Percentiles rank a stretch among this genome's conserved stretches.
Evolutionary conservation across 768 basidiomycete species (phyloP).

Genomic region (Calvatia gigantea): DNA sequence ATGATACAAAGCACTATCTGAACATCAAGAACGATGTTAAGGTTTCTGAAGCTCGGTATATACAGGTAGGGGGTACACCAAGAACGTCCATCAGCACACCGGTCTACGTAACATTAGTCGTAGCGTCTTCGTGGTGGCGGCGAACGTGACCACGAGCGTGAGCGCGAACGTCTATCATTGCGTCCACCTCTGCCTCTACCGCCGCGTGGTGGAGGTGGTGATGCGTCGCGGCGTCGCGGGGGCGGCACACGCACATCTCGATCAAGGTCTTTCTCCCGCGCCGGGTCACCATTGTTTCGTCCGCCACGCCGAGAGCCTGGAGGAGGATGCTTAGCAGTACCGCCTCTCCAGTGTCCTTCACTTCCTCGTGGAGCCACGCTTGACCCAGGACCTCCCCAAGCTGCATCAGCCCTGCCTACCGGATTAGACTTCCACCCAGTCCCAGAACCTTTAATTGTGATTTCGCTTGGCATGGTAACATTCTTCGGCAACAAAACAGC

Average conservation of each 20-base stretch:
- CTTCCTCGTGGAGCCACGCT: constrained; percentile 35
- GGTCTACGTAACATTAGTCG: neutral
- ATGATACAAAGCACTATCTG: neutral
- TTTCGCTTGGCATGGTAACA: constrained; percentile 46
- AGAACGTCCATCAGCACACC: no score
- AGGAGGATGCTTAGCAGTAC: constrained; percentile 45
- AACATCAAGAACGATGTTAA: neutral
- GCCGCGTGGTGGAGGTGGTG: constrained; percentile 44
- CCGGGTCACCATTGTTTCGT: constrained; percentile 33
- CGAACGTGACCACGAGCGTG: constrained; percentile 39
- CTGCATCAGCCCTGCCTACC: constrained; percentile 15
- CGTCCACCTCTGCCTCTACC: constrained; percentile 34
- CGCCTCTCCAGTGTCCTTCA: constrained; percentile 76
- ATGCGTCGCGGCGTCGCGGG: constrained; percentile 39
- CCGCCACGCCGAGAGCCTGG: constrained; percentile 42
- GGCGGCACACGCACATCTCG: constrained; percentile 43
- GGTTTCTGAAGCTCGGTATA: no score
- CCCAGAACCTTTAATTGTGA: constrained; percentile 48
- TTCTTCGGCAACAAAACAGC: constrained; percentile 76
- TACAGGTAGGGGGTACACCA: no score
- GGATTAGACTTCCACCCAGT: constrained; percentile 20
- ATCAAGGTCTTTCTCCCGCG: constrained; percentile 27
- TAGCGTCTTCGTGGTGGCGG: constrained; percentile 20
- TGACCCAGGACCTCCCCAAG: constrained; percentile 30
- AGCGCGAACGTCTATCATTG: constrained; percentile 34